Evolutionary conservation across 257 asterid genomes (phyloP), one percentile per base, ranked within the genome.

Genomic region (Anisodus tanguticus): DNA sequence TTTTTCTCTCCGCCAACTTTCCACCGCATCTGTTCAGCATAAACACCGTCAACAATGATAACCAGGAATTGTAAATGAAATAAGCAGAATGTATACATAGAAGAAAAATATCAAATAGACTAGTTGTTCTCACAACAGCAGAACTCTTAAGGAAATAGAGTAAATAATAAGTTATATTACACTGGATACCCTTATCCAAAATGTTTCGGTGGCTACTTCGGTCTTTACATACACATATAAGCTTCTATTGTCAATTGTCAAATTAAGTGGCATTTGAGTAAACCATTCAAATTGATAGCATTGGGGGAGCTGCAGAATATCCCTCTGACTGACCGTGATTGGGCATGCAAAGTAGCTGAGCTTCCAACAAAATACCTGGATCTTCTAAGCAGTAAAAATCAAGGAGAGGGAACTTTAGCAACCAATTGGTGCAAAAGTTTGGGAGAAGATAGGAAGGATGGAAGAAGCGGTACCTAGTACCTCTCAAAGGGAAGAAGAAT

Each of bases 1-100:
- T 88, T 92, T 95, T 70, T 89, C 87, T 79, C 72, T 84, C 49
- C 95, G 97, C 99, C 99, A 97, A 79, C 88, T 82, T 82, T 91
- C 95, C 78, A 97, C 90, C 15, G 90, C 94, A 72, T 88, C 99
- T 97, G 95, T 83, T 84, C 19, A 80, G 70, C 72, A 86, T 41
- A 83, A 83, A 66, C 66, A 87, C 60, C 79, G 72, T 22, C 59
- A 45, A 86, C 19, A 70, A 76, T 16, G 85, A 58, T 76, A 53
- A 71, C 51, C 51, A 35, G 60, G 8, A 39, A 8, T 11, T 63
- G 57, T 51, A 69, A 47, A 85, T 58, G 37, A 69, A 67, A 19
- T 54, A 16, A 37, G 45, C 31, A 64, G 9, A 17, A 77, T 13
- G 63, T 22, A 4, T 53, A 7, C 12, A 53, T 6, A 77, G 1